phyloP scores from a whole-genome alignment of 1,284 basidiomycete genomes.

The Cutaneotrichosporon sp. region DNA sequence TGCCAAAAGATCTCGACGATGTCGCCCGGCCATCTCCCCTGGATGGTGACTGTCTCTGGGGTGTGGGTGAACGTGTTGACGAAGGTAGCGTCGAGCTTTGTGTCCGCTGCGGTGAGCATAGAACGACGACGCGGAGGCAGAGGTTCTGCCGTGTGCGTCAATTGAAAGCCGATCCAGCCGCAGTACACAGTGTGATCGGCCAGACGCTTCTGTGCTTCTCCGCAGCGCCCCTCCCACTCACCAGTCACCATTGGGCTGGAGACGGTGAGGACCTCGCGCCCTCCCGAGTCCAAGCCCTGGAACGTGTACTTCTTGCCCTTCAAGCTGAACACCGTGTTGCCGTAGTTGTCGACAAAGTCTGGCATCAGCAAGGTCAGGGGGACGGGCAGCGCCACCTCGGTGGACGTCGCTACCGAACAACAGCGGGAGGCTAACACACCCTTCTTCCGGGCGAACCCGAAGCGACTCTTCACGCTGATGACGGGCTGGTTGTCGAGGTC shows the following conservation, averaged over 20 bases:
- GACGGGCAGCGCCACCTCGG: too few relatives aligned
- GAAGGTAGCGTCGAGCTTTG: constrained; percentile 48
- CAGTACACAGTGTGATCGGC: background rate
- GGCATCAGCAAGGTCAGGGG: background rate
- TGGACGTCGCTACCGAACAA: background rate
- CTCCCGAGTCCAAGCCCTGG: background rate
- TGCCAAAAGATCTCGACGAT: constrained; percentile 8
- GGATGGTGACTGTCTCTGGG: constrained; percentile 33
- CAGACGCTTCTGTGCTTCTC: too few relatives aligned
- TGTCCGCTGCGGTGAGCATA: constrained; percentile 34
- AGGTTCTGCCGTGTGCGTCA: too few relatives aligned
- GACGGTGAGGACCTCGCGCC: background rate
- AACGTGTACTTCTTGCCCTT: constrained; percentile 4
- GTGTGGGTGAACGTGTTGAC: constrained; percentile 35
- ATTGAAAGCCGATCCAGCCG: background rate
- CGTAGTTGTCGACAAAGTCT: constrained; percentile 5
- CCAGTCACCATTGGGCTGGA: background rate
- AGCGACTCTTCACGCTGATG: constrained; percentile 1
- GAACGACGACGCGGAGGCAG: too few relatives aligned
- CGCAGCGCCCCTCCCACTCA: background rate
- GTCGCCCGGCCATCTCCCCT: constrained; percentile 30
- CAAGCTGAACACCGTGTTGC: constrained; percentile 4
- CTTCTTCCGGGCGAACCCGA: background rate
- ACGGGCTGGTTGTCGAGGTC: constrained; percentile 6
- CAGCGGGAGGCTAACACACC: too few relatives aligned